Conservation (phyloP, 2,329 filamentous ascomycete genomes). For the Botrytis fragariae region DNA sequence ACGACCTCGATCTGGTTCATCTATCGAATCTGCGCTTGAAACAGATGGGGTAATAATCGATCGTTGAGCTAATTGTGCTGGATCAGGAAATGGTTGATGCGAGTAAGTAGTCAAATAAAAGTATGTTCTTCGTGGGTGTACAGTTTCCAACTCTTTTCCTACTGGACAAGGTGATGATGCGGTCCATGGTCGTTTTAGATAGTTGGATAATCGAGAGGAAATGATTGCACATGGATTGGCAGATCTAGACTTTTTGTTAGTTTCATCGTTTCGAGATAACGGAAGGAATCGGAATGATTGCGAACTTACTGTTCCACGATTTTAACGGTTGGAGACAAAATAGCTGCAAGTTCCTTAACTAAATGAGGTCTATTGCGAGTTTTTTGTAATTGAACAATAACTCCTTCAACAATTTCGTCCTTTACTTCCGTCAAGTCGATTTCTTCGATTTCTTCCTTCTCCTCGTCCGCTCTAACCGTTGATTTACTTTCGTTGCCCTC, state of each 20-base stretch:
- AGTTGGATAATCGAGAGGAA: slow-evolving; percentile 84
- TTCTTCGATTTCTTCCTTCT: slow-evolving; percentile 45
- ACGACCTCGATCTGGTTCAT: slow-evolving; percentile 59
- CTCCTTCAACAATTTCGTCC: slow-evolving; percentile 91
- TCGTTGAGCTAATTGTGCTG: slow-evolving; percentile 51
- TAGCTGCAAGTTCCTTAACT: slow-evolving; percentile 85
- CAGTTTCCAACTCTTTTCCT: slow-evolving; percentile 86
- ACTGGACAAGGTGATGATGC: slow-evolving; percentile 78
- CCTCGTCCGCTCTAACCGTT: slow-evolving; percentile 25
- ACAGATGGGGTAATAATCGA: slow-evolving; percentile 80
- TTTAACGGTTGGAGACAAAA: slow-evolving; percentile 72
- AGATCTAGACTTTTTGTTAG: slow-evolving; percentile 58
- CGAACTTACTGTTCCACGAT: slow-evolving; percentile 85
- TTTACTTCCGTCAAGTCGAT: slow-evolving; percentile 82
- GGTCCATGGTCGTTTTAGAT: slow-evolving; percentile 84
- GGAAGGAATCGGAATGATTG: slow-evolving; percentile 1
- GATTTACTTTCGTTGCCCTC: background rate
- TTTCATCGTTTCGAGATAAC: slow-evolving; percentile 33
- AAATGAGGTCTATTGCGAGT: slow-evolving; percentile 91
- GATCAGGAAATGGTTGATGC: slow-evolving; percentile 75
- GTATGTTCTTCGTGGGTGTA: slow-evolving; percentile 92
- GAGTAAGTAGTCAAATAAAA: slow-evolving; percentile 91
- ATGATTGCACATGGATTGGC: slow-evolving; percentile 95
- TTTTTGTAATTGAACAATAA: slow-evolving; percentile 82
- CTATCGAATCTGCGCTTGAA: slow-evolving; percentile 65